phyloP scores from a whole-genome alignment of 2,329 filamentous ascomycete genomes.

The Thyridium curvatum region DNA sequence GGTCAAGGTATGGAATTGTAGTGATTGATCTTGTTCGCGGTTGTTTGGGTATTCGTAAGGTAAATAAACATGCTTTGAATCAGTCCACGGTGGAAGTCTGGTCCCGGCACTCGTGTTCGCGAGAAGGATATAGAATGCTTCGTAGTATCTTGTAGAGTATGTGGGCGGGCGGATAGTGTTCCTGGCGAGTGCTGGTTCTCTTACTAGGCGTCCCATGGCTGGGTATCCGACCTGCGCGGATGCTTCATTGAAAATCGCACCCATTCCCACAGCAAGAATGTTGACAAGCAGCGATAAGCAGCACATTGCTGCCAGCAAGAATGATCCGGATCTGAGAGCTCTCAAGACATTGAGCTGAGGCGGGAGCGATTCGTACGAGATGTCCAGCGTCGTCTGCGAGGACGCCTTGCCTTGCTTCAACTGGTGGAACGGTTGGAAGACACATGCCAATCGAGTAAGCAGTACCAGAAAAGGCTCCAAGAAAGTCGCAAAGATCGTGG shows the following conservation, averaged over 20 bases:
- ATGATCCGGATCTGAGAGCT: constrained; percentile 36
- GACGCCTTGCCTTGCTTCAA: constrained; percentile 30
- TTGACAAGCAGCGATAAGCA: constrained; percentile 42
- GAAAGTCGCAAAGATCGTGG: constrained; percentile 45
- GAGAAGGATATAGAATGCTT: constrained; percentile 26
- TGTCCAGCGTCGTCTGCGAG: constrained; percentile 28
- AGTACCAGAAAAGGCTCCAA: constrained; percentile 52
- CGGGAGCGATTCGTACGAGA: constrained; percentile 46
- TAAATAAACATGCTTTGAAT: constrained; percentile 36
- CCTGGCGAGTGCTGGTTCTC: constrained; percentile 10
- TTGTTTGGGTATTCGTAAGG: constrained; percentile 23
- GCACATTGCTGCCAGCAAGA: constrained; percentile 40
- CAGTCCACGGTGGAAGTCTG: constrained; percentile 42
- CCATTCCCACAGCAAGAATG: constrained; percentile 43
- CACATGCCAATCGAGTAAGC: constrained; percentile 44
- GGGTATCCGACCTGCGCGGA: background rate
- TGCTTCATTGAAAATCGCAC: constrained; percentile 41
- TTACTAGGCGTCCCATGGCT: constrained; percentile 7
- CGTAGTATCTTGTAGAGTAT: constrained; percentile 10
- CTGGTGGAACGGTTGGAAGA: constrained; percentile 48
- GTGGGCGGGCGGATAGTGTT: constrained; percentile 9
- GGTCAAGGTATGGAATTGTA: constrained; percentile 6
- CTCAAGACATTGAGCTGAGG: constrained; percentile 43
- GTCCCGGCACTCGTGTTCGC: constrained; percentile 39
- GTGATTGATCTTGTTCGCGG: constrained; percentile 3